Base-by-base conservation (phyloP, 345 rosid species). In the Syzygium aromaticum region DNA sequence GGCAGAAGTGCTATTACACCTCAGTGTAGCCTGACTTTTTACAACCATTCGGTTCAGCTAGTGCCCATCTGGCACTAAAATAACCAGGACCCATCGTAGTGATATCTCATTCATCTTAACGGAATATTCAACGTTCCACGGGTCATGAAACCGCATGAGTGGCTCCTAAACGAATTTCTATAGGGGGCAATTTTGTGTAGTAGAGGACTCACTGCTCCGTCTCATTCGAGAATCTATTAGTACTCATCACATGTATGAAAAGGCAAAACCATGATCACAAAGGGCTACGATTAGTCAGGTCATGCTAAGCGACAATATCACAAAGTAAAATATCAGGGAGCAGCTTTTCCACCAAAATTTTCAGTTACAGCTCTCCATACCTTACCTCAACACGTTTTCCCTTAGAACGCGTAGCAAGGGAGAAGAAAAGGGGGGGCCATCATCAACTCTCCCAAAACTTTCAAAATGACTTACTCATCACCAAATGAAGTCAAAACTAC, bases 11-110 rank as follows among this genome's bases (percentile, higher is more conserved):
- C 25, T 33, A 8, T 67, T 33, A 8, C 23, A 2, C 78, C 78
- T 7, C 46, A 54, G 59, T 21, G 22, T 54, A 54, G 59, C 25
- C 59, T 54, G 25, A 54, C 25, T 8, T 22, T 77, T 52, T 86
- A 84, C 84, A 84, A 84, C 85, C 56, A 82, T 78, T 78, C 84
- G 56, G 87, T 85, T 85, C 85, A 77, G 87, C 57, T 86, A 73
- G 78, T 57, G 77, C 73, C 78, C 19, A 67, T 67, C 19, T 51
- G 73, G n/a, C 87, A 21, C 12, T 52, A 30, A 40, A 88, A 77
- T 86, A 86, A 88, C 46, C 56, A 19, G 86, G 89, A 90, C 88
- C 88, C 84, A 54, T 51, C 30, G 11, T n/a, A 33, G 49, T 21
- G 16, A 53, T 7, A 27, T 25, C 82, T 73, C 25, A 21, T 38